Evolutionary conservation across 2,329 filamentous ascomycete species (phyloP).

Genomic region (Fusarium gaditjirri): DNA sequence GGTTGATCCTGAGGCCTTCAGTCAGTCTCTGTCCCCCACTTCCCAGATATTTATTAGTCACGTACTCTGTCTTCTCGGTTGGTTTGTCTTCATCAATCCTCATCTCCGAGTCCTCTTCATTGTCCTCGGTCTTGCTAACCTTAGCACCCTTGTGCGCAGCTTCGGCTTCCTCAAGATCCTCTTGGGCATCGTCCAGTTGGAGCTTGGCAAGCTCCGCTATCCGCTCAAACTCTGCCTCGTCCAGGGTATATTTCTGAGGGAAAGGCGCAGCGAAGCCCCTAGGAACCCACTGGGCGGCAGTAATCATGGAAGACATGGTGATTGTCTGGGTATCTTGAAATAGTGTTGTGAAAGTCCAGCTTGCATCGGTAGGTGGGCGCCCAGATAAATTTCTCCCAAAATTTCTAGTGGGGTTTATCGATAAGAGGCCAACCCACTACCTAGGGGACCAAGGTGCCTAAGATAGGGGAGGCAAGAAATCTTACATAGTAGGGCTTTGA

Average conservation of each 20-base stretch:
- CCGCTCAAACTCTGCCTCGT: constrained; percentile 79
- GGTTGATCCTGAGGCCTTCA: constrained; percentile 53
- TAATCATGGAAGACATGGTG: constrained; percentile 75
- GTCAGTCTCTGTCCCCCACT: constrained; percentile 15
- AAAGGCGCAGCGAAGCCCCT: constrained; percentile 81
- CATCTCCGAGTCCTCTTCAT: constrained; percentile 50
- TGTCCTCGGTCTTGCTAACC: constrained; percentile 42
- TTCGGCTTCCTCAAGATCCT: constrained; percentile 80
- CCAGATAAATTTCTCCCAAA: constrained; percentile 48
- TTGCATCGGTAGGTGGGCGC: constrained; percentile 24
- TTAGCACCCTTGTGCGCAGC: constrained; percentile 45
- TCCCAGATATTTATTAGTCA: background rate
- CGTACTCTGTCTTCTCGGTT: constrained; percentile 52
- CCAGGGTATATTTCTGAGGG: constrained; percentile 78
- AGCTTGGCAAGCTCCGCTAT: constrained; percentile 80
- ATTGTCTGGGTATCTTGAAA: constrained; percentile 45
- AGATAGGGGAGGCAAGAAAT: background rate
- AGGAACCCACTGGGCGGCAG: constrained; percentile 79
- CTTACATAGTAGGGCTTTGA: background rate
- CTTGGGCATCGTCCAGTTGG: constrained; percentile 91
- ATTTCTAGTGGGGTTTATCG: constrained; percentile 55
- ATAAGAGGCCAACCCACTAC: constrained; percentile 44
- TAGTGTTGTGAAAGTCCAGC: constrained; percentile 31
- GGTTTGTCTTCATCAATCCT: constrained; percentile 47
- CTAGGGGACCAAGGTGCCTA: background rate